phyloP scores from a whole-genome alignment of 2,329 filamentous ascomycete species.

The Chaetomium strumarium region DNA sequence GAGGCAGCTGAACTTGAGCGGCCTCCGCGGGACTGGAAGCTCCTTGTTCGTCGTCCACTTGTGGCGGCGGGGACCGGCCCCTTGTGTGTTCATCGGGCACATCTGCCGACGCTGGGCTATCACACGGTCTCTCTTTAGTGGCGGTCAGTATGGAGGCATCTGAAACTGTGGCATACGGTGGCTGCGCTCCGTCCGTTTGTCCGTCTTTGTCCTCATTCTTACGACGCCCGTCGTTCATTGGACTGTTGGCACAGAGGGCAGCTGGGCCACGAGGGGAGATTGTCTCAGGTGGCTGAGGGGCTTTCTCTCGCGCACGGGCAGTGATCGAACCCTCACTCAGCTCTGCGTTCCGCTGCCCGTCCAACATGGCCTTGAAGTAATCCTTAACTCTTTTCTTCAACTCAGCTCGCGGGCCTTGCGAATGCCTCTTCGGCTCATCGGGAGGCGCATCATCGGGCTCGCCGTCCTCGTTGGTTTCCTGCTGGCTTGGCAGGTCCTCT shows the following conservation, averaged over 20 bases:
- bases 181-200: background rate
- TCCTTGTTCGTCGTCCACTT: background rate
- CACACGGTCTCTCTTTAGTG: background rate
- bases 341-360: too few species aligned
- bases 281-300: background rate
- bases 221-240: background rate
- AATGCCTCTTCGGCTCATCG: background rate
- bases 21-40: background rate
- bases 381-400: too few species aligned
- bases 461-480: background rate
- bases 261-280: background rate
- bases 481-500: too few species aligned
- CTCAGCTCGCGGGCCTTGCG: too few species aligned
- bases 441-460: background rate
- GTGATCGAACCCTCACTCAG: too few species aligned
- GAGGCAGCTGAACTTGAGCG: background rate
- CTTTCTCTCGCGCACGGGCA: background rate
- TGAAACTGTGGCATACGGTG: background rate
- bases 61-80: background rate
- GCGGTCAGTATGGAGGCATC: background rate
- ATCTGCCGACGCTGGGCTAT: background rate
- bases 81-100: background rate
- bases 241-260: background rate
- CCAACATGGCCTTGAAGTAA: too few species aligned
- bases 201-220: background rate